Evolutionary conservation across 2,329 filamentous ascomycete species (phyloP).

Genomic region (Aspergillus spinulosporus): DNA sequence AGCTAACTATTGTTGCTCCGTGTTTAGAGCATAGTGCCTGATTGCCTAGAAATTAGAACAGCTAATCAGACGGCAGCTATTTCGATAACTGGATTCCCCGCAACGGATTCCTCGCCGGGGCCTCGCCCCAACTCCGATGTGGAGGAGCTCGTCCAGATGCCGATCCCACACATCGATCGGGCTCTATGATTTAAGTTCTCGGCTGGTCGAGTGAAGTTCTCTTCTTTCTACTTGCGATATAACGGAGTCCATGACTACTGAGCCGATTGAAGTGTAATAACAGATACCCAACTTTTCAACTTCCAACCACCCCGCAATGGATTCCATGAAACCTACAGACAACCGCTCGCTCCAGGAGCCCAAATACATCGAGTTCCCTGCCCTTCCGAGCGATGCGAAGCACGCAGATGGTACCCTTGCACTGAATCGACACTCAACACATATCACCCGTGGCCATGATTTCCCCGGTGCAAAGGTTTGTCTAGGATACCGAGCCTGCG

Average conservation of each 20-base stretch:
- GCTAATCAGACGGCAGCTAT: not conserved
- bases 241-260: slow-evolving; percentile 21
- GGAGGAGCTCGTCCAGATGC: slow-evolving; percentile 23
- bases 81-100: slow-evolving; percentile 15
- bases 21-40: too few species aligned
- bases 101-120: slow-evolving; percentile 25
- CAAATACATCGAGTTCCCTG: slow-evolving; percentile 59
- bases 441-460: slow-evolving; percentile 80
- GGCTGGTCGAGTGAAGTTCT: not conserved
- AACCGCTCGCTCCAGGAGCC: slow-evolving; percentile 43
- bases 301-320: slow-evolving; percentile 21
- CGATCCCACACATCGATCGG: slow-evolving; percentile 12
- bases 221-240: slow-evolving; percentile 15
- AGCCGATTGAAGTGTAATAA: slow-evolving; percentile 5
- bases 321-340: slow-evolving; percentile 23
- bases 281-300: slow-evolving; percentile 1
- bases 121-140: slow-evolving; percentile 24
- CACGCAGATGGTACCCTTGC: slow-evolving; percentile 59
- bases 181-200: slow-evolving; percentile 13
- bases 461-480: slow-evolving; percentile 83
- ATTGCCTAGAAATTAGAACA: not conserved
- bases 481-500: not conserved
- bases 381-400: slow-evolving; percentile 53
- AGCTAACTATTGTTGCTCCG: too few species aligned
- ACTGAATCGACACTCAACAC: slow-evolving; percentile 83